phyloP scores from a whole-genome alignment of 164 flowering plant genomes.

The Tinospora cordifolia region DNA sequence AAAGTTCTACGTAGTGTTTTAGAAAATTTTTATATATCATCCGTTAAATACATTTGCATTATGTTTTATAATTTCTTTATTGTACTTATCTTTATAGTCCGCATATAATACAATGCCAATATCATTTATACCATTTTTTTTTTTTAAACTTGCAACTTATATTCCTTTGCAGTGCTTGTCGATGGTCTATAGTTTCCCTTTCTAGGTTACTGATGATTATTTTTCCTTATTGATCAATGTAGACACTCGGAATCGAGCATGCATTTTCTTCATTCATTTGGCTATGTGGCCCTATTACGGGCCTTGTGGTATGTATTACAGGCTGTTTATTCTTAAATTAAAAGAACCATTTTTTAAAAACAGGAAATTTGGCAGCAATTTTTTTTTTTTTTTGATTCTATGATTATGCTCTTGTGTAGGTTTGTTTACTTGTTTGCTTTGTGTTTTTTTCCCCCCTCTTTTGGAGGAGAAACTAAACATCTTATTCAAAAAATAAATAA shows the following conservation, averaged over 20 bases:
- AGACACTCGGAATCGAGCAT: slow-evolving; percentile 95
- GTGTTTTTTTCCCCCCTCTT: too few relatives aligned
- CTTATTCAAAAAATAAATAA: too few relatives aligned
- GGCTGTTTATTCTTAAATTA: slow-evolving; percentile 7
- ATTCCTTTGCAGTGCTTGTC: not conserved
- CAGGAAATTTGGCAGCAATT: not conserved
- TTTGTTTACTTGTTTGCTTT: too few relatives aligned
- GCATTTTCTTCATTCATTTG: slow-evolving; percentile 96
- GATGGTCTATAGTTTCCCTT: not conserved
- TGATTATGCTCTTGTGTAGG: not conserved
- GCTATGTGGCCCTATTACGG: slow-evolving; percentile 99
- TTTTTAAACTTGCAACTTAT: not conserved
- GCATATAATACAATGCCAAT: not conserved
- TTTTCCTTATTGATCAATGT: slow-evolving; percentile 29
- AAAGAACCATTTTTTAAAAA: not conserved
- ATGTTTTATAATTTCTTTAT: not conserved
- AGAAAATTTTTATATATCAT: too few relatives aligned
- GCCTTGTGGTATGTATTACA: slow-evolving; percentile 82
- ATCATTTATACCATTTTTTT: not conserved
- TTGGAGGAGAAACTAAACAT: too few relatives aligned
- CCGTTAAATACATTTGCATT: too few relatives aligned
- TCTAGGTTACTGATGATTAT: not conserved
- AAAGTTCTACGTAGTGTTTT: too few relatives aligned
- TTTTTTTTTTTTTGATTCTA: not conserved
- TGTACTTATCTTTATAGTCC: not conserved